Conservation (phyloP, 306 rosid genomes). For the Ammopiptanthus mongolicus region DNA sequence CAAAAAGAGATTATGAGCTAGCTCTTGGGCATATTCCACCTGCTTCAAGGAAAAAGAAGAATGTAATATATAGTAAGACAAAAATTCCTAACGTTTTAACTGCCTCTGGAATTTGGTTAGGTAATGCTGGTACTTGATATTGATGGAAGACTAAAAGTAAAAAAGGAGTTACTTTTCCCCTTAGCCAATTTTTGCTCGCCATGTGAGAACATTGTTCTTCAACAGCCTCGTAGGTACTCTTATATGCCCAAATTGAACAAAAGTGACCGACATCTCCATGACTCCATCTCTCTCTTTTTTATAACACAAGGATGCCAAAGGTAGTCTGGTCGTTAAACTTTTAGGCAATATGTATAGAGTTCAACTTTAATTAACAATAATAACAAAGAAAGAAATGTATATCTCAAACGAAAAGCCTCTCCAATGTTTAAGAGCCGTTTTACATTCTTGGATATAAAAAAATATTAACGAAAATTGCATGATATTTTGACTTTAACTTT, state of each 20-base stretch:
- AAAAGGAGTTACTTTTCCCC: neutral
- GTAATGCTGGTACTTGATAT: slow-evolving; percentile 30
- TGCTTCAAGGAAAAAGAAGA: neutral
- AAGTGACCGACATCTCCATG: slow-evolving; percentile 26
- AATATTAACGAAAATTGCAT: no score
- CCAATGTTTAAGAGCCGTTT: neutral
- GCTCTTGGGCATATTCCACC: neutral
- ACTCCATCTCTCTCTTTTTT: neutral
- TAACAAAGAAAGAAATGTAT: neutral
- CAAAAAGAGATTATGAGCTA: neutral
- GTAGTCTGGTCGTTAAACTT: neutral
- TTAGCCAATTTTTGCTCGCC: slow-evolving; percentile 22
- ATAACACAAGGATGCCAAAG: slow-evolving; percentile 12
- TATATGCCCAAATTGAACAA: slow-evolving; percentile 3
- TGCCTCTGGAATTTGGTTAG: slow-evolving; percentile 19
- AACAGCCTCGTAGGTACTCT: slow-evolving; percentile 19
- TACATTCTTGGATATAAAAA: no score
- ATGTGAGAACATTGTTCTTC: slow-evolving; percentile 31
- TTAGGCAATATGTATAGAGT: neutral
- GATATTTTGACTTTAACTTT: no score
- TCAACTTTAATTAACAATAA: neutral
- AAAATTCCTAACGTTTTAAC: slow-evolving; percentile 27
- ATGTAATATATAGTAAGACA: slow-evolving; percentile 16
- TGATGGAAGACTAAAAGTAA: slow-evolving; percentile 30
- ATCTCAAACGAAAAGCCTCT: neutral